A percentile compares a stretch with the other conserved stretches of the same genome.
phyloP scores from a whole-genome alignment of 1,139 yeast genomes.

The Ogataea hybrid region DNA sequence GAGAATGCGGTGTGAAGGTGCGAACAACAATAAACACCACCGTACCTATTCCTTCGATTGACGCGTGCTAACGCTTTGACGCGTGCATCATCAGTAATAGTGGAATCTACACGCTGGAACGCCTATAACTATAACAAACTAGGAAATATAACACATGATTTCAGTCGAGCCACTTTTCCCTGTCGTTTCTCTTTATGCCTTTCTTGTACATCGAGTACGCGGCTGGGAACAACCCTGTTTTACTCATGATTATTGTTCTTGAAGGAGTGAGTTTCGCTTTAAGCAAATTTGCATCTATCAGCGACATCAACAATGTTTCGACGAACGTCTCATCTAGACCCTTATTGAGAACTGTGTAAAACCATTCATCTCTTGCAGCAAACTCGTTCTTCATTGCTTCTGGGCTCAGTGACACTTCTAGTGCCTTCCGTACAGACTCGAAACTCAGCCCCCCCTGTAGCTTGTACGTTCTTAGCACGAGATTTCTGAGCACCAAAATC shows the following conservation, averaged over 20 bases:
- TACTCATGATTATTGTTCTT: slow-evolving; percentile 47
- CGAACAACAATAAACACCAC: neutral
- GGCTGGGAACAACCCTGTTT: slow-evolving; percentile 45
- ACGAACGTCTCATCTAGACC: slow-evolving; percentile 27
- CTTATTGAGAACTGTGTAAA: slow-evolving; percentile 14
- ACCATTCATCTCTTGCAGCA: slow-evolving; percentile 13
- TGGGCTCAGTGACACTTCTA: slow-evolving; percentile 20
- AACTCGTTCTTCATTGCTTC: slow-evolving; percentile 8
- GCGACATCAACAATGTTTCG: slow-evolving; percentile 48
- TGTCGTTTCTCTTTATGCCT: slow-evolving; percentile 25
- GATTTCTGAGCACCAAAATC: slow-evolving; percentile 46
- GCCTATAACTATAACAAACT: neutral
- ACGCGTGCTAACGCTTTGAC: neutral
- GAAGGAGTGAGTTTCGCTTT: slow-evolving; percentile 52
- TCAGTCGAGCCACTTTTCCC: slow-evolving; percentile 30
- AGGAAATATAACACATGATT: neutral
- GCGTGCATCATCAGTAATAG: neutral
- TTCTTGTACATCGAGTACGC: slow-evolving; percentile 39
- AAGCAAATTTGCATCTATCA: slow-evolving; percentile 52
- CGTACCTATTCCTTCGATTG: neutral
- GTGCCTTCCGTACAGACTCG: slow-evolving; percentile 17
- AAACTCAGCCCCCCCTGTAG: slow-evolving; percentile 15
- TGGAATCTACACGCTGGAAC: neutral
- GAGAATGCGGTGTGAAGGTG: slow-evolving; percentile 2
- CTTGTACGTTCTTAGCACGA: slow-evolving; percentile 34